Conservation (phyloP, 176 grass and related monocot species). For the Aegilops tauschii region DNA sequence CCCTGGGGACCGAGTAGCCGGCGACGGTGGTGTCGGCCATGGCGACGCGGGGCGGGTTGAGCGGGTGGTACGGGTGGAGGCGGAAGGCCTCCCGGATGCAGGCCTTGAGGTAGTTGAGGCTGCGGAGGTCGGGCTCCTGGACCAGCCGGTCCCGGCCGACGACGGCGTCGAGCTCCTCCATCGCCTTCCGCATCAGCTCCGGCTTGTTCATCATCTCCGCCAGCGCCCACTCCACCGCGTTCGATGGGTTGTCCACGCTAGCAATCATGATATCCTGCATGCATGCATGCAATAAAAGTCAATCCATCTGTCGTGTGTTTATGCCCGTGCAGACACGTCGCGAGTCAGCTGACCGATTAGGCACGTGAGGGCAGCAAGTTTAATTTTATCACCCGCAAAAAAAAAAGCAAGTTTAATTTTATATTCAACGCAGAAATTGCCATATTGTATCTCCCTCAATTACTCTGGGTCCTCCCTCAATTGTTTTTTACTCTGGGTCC, state of each 20-base stretch:
- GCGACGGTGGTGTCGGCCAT: constrained; percentile 6
- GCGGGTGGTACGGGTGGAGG: constrained; percentile 14
- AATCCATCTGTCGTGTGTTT: neutral
- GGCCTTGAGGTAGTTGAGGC: constrained; percentile 12
- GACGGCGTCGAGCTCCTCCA: neutral
- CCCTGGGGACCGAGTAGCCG: constrained; percentile 2
- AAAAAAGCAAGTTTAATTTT: too few species aligned
- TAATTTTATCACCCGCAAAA: too few species aligned
- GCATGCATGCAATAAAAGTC: neutral
- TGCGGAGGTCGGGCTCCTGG: neutral
- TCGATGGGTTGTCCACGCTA: constrained; percentile 4
- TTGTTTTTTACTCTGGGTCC: too few species aligned
- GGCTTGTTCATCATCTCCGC: neutral
- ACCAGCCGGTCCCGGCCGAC: neutral
- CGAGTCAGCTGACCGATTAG: neutral
- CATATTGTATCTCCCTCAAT: too few species aligned
- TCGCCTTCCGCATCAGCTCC: neutral
- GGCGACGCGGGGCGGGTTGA: constrained; percentile 9
- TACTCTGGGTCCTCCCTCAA: too few species aligned
- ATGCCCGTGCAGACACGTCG: neutral
- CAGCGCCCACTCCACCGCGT: neutral
- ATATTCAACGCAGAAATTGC: too few species aligned
- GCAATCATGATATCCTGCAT: constrained; percentile 8
- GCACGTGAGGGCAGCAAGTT: too few species aligned
- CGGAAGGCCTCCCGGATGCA: constrained; percentile 12